Evolutionary conservation across 441 rosid genomes (phyloP), one percentile per base, ranked within the genome.

Genomic region (Populus hybrid): DNA sequence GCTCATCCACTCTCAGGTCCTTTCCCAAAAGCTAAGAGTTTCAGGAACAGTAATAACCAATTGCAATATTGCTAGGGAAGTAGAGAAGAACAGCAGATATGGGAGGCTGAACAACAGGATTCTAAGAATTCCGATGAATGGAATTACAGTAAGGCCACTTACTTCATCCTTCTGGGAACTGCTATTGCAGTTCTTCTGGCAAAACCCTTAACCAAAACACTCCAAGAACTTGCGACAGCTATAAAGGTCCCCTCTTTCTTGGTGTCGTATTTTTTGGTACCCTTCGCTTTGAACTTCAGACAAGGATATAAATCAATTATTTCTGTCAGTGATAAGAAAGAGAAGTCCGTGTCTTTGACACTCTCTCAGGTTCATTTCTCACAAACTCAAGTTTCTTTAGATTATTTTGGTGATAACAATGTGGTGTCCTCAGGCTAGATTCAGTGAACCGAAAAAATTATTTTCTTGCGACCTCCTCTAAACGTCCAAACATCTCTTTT

Each of bases 221-320:
- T 89, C 14, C 74, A 78, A 29, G 85, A 78, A 0, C 86, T 89
- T 36, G 82, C 90, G 0, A 35, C 76, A 2, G 85, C 86, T 0
- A 85, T 78, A 0, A 83, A 78, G 50, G 76, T 91, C 26, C 87
- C 92, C 4, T 89, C 91, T 1, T 90, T 90, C 82, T 71, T 84
- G 40, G 68, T 87, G 18, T 83, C 92, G 4, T 91, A 89, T 71
- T 76, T 85, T 11, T 74, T 90, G 28, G 64, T 88, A 35, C 92
- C 96, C 28, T 66, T 88, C 56, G 87, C 88, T 70, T 66, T 84
- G 80, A 78, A 76, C 80, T 87, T 79, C 84, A 77, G 81, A 84
- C 79, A 78, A 75, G 76, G 79, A 31, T 70, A 71, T 1, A 64
- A 9, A 9, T 82, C 81, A 9, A 80, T 86, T 59, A 31, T 68